Conservation (phyloP, 768 basidiomycete species). For the Hypsizygus marmoreus region DNA sequence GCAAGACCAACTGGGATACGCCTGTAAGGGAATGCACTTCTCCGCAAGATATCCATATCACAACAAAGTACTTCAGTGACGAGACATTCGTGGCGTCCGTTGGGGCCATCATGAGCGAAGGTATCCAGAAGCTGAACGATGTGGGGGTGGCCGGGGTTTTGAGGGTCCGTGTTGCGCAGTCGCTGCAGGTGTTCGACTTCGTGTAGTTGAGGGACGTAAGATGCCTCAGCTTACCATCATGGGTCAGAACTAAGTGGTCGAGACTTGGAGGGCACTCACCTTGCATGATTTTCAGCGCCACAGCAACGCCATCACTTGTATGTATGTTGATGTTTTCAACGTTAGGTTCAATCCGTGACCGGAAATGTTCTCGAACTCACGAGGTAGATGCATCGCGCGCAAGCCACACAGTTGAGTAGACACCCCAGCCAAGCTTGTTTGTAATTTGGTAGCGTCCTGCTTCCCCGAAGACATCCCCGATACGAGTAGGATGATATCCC, state of each 20-base stretch:
- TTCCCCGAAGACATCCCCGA: constrained; percentile 39
- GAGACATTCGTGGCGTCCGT: constrained; percentile 82
- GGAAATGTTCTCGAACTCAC: background rate
- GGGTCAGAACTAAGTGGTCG: background rate
- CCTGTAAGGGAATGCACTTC: background rate
- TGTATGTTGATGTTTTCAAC: no score
- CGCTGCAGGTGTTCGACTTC: background rate
- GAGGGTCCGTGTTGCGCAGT: background rate
- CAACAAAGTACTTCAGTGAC: constrained; percentile 30
- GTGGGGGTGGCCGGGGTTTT: background rate
- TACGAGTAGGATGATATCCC: constrained; percentile 33
- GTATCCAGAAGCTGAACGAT: constrained; percentile 56
- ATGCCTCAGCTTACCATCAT: background rate
- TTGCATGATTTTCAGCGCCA: background rate
- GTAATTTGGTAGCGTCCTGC: constrained; percentile 47
- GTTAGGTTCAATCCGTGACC: no score
- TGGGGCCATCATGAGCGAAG: constrained; percentile 74
- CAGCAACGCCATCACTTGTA: background rate
- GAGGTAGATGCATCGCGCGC: constrained; percentile 19
- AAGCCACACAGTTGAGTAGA: constrained; percentile 44
- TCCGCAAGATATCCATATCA: background rate
- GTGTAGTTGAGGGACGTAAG: background rate
- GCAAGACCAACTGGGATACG: background rate
- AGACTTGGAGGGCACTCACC: background rate
- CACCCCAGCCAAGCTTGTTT: constrained; percentile 50